Percentiles rank a stretch among this genome's conserved stretches.
These are phyloP conservation scores for Solanum chaucha DNA, from an alignment of 257 asterid genomes.

Conservation along the genomic window DNA sequence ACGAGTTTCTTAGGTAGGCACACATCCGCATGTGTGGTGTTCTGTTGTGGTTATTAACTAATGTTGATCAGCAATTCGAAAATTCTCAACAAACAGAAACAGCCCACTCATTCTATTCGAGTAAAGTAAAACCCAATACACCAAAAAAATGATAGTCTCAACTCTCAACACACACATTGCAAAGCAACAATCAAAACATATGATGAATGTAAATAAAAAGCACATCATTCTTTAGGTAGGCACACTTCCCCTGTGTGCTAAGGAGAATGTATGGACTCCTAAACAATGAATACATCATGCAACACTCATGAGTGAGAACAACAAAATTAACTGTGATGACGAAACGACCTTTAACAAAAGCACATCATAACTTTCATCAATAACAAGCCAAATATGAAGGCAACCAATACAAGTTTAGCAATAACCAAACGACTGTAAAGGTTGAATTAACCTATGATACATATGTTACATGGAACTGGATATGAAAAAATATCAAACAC, in stretches of 20 bases:
- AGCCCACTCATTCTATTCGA: neutral
- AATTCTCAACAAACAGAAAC: neutral
- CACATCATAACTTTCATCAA: neutral
- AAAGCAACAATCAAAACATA: neutral
- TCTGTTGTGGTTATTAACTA: neutral
- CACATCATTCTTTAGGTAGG: neutral
- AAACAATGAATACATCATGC: neutral
- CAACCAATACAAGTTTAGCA: neutral
- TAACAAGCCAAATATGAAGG: neutral
- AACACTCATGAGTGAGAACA: neutral
- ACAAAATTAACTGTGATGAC: neutral
- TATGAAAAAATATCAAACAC: neutral
- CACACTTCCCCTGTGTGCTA: neutral
- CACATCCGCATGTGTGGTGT: neutral
- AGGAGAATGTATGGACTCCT: neutral
- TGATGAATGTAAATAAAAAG: neutral
- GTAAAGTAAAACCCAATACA: neutral
- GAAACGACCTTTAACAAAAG: neutral
- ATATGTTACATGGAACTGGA: neutral
- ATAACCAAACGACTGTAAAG: neutral
- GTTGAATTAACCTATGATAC: neutral
- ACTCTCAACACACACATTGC: neutral
- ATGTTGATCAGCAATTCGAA: neutral
- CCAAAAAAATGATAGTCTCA: neutral
- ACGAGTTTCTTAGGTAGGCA: neutral